phyloP scores from a whole-genome alignment of 768 basidiomycete genomes.

The Russula abietina region DNA sequence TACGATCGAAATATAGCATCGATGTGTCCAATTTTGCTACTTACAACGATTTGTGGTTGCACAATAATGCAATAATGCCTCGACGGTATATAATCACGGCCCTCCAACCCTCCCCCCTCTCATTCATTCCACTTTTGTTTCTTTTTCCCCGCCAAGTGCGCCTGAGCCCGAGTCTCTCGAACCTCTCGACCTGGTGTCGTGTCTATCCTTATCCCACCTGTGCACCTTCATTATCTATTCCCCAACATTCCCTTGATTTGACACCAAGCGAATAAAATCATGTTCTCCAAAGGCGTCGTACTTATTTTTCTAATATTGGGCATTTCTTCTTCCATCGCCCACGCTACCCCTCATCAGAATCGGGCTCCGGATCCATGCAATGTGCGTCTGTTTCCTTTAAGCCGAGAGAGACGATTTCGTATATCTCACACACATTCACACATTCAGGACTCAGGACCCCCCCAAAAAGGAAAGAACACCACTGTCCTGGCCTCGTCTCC shows the following conservation, averaged over 20 bases:
- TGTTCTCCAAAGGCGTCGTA: constrained; percentile 1
- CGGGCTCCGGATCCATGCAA: background rate
- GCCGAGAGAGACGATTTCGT: background rate
- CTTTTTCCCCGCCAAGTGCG: background rate
- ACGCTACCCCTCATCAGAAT: background rate
- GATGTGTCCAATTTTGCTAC: background rate
- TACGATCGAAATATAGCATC: background rate
- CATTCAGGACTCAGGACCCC: background rate
- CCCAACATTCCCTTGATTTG: background rate
- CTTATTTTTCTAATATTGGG: background rate
- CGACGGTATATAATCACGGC: background rate
- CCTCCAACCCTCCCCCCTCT: background rate
- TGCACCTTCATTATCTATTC: background rate
- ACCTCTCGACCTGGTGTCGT: constrained; percentile 5
- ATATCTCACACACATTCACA: background rate
- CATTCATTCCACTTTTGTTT: background rate
- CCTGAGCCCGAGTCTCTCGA: background rate
- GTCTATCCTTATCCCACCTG: background rate
- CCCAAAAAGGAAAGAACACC: too few species aligned
- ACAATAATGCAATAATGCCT: background rate
- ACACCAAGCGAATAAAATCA: background rate
- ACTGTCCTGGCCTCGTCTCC: background rate
- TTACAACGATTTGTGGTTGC: background rate
- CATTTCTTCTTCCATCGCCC: constrained; percentile 1
- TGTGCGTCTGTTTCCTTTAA: background rate